These are phyloP conservation scores for Cyphellophora attinorum DNA, from an alignment of 2,329 filamentous ascomycete species.

Conservation along the genomic window DNA sequence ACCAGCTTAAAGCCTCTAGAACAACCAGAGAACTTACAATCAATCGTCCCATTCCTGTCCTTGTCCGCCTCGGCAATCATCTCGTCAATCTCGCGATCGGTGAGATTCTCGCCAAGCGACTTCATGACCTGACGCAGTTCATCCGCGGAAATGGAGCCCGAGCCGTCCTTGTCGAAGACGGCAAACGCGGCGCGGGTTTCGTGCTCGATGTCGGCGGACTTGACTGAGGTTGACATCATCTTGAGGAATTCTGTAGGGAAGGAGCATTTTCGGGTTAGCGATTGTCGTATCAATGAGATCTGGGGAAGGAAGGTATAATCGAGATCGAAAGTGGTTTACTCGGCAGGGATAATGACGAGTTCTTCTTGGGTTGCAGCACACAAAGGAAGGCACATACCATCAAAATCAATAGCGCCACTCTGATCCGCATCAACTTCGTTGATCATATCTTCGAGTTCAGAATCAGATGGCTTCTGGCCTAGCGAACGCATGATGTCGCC, in stretches of 20 bases:
- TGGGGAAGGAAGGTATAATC: too few species aligned
- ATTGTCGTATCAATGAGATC: too few species aligned
- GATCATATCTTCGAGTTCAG: conserved; percentile 57
- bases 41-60: conserved; percentile 55
- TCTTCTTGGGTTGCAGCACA: too few species aligned
- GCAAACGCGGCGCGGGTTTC: conserved; percentile 56
- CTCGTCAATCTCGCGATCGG: conserved; percentile 55
- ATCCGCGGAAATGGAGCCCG: conserved; percentile 54
- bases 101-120: conserved; percentile 55
- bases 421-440: conserved; percentile 58
- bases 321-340: too few species aligned
- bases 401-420: conserved; percentile 57
- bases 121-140: conserved; percentile 56
- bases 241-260: conserved; percentile 56
- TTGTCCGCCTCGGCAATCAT: conserved; percentile 58
- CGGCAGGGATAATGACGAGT: too few species aligned
- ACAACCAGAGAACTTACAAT: conserved; percentile 39
- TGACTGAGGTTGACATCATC: conserved; percentile 57
- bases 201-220: conserved; percentile 52
- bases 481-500: conserved; percentile 56
- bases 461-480: conserved; percentile 52
- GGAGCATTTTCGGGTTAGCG: too few species aligned
- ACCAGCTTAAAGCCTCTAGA: neutral
- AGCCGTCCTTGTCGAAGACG: conserved; percentile 57
- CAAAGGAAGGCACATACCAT: conserved; percentile 31